Evolutionary conservation across 305 asterid species (phyloP).

Genomic region (Fraxinus latifolia): DNA sequence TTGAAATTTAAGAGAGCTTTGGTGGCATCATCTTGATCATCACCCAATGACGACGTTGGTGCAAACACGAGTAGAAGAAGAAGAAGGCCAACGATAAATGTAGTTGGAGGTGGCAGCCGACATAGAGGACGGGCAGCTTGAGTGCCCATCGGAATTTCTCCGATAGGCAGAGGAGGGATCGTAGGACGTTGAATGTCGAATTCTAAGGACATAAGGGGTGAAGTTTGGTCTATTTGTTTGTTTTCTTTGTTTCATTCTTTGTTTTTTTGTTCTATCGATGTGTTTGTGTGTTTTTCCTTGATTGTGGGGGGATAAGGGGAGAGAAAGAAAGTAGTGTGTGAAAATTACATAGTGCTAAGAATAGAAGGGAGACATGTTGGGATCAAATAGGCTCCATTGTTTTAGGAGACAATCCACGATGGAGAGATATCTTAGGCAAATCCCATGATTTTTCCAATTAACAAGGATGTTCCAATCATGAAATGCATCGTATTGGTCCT

Average conservation of each 20-base stretch:
- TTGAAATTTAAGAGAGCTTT: conserved; percentile 49
- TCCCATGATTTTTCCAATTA: not conserved
- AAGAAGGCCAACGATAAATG: not conserved
- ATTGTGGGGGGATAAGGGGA: conserved; percentile 6
- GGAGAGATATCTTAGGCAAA: not conserved
- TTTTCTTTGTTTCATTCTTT: conserved; percentile 4
- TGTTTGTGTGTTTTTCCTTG: conserved; percentile 7
- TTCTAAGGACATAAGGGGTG: not conserved
- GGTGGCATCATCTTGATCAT: conserved; percentile 9
- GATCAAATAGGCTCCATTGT: not conserved
- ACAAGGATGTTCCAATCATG: not conserved
- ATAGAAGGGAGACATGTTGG: not conserved
- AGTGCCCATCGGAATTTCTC: not conserved
- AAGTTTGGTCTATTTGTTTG: not conserved
- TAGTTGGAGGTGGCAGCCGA: not conserved
- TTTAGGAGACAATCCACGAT: not conserved
- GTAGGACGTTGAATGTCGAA: not conserved
- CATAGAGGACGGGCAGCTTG: not conserved
- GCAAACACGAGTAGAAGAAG: not conserved
- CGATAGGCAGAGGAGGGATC: not conserved
- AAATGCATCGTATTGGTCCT: not conserved
- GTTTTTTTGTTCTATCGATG: not conserved
- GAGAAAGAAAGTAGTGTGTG: not conserved
- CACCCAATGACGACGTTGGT: not conserved
- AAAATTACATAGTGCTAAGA: not conserved